Base-by-base conservation (phyloP, 495 filamentous ascomycete species). In the Xylaria cubensis region DNA sequence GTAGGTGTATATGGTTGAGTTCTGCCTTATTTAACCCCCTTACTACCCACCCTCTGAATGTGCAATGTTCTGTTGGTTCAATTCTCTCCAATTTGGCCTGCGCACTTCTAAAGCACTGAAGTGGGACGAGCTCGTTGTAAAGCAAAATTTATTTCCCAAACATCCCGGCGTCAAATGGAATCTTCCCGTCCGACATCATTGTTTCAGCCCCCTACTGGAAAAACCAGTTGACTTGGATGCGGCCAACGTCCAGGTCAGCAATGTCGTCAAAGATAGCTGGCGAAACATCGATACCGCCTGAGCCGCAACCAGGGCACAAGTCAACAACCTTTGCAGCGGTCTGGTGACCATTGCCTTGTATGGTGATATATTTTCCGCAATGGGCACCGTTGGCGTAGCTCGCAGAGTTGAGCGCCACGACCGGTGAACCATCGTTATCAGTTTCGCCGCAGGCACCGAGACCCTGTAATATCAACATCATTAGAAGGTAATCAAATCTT, bases 191-290 rank as follows among this genome's bases (percentile, higher is more conserved):
- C n/a, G 6, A 34, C 2, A 1, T 36, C 34, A 39, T n/a, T 19
- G 19, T 32, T 29, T 29, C 17, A 55, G 0, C 4, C 12, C 26
- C 15, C 32, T 71, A 71, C 69, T 71, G 69, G 59, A 71, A 71
- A n/a, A 63, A 71, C 69, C 69, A 71, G 59, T 19, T 71, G 24
- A 71, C 69, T n/a, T 26, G 61, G 24, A 26, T 36, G 6, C 59
- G 59, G 36, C 69, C 69, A 21, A 55, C 59, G 36, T 12, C 17
- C 19, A 64, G 48, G 44, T 34, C 8, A 19, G 59, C 69, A 56
- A 71, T 71, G 39, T 71, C 69, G 32, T 71, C 69, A 36, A 71
- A 71, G 59, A 71, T 71, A 17, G 50, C 69, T 9, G 69, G 59
- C 36, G 69, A 26, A 36, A 64, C 69, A 36, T 71, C 69, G 26